A percentile compares a stretch with the other conserved stretches of the same genome.
Conservation (phyloP, 805 yeast species). For the Kodamaea laetipori region DNA sequence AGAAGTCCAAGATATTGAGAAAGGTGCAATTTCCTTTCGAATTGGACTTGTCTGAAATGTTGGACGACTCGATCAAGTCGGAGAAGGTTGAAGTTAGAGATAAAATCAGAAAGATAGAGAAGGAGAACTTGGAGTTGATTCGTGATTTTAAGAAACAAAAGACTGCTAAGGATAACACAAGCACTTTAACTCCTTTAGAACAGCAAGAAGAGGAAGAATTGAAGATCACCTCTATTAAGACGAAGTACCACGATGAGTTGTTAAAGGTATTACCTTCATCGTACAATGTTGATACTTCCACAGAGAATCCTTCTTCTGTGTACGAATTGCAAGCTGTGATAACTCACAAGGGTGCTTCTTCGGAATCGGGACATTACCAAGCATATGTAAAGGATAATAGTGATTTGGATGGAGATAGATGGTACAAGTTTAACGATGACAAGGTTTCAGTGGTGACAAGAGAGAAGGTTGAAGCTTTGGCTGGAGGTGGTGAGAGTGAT, state of each 20-base stretch:
- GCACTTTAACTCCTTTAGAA: constrained; percentile 49
- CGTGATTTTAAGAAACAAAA: constrained; percentile 71
- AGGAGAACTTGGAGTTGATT: constrained; percentile 67
- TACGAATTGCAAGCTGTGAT: constrained; percentile 82
- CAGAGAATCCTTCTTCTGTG: constrained; percentile 84
- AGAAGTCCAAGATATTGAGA: constrained; percentile 90
- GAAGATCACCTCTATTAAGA: constrained; percentile 48
- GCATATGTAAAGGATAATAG: constrained; percentile 75
- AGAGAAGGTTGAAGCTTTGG: constrained; percentile 78
- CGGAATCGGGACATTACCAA: constrained; percentile 97
- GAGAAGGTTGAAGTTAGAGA: constrained; percentile 76
- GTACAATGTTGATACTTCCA: constrained; percentile 36
- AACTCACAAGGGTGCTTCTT: constrained; percentile 93
- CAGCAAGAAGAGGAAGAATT: constrained; percentile 55
- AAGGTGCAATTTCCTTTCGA: constrained; percentile 95
- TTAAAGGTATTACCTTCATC: constrained; percentile 43
- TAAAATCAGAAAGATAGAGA: constrained; percentile 71
- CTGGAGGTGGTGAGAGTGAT: constrained; percentile 99
- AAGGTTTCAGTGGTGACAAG: constrained; percentile 75
- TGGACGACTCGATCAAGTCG: constrained; percentile 73
- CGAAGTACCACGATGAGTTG: constrained; percentile 55
- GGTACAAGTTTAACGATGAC: constrained; percentile 97
- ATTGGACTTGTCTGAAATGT: constrained; percentile 81
- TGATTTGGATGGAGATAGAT: constrained; percentile 65
- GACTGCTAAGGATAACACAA: constrained; percentile 25